A percentile compares a stretch with the other conserved stretches of the same genome.
phyloP scores from a whole-genome alignment of 2,329 filamentous ascomycete species.

The Xylariaceae sp. region DNA sequence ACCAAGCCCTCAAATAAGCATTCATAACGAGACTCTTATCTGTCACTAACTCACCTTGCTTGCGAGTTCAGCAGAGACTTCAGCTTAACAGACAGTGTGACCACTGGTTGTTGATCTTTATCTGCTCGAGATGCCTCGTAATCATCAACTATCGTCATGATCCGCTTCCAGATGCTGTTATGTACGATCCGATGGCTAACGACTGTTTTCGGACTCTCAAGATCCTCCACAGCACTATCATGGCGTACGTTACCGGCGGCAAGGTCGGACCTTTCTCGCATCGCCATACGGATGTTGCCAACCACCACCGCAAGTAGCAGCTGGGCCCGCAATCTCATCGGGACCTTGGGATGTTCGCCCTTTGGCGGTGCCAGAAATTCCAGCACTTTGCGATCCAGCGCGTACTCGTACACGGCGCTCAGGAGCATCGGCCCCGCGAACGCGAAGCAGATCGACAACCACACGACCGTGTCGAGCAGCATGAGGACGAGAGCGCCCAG shows the following conservation, averaged over 20 bases:
- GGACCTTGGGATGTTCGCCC: slow-evolving; percentile 24
- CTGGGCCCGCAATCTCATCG: slow-evolving; percentile 34
- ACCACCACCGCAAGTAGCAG: slow-evolving; percentile 39
- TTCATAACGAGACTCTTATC: background rate
- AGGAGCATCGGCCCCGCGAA: slow-evolving; percentile 40
- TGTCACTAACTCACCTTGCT: slow-evolving; percentile 32
- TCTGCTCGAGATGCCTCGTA: slow-evolving; percentile 25
- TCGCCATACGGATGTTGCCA: slow-evolving; percentile 42
- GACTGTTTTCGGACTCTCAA: background rate
- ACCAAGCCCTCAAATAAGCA: background rate
- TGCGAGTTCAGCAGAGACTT: slow-evolving; percentile 40
- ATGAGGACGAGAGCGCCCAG: slow-evolving; percentile 34
- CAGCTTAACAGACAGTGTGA: slow-evolving; percentile 37
- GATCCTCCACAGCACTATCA: slow-evolving; percentile 19
- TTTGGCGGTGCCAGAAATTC: slow-evolving; percentile 37
- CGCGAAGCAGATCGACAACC: slow-evolving; percentile 40
- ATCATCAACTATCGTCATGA: slow-evolving; percentile 41
- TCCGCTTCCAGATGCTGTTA: slow-evolving; percentile 39
- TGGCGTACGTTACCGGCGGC: slow-evolving; percentile 4
- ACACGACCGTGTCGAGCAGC: slow-evolving; percentile 36
- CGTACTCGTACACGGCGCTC: slow-evolving; percentile 40
- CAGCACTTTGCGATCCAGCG: slow-evolving; percentile 39
- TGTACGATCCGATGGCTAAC: slow-evolving; percentile 28
- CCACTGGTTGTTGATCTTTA: slow-evolving; percentile 19
- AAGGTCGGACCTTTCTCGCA: slow-evolving; percentile 24